Evolutionary conservation across 2,329 filamentous ascomycete species (phyloP).

Genomic region (Penicillium sp.): DNA sequence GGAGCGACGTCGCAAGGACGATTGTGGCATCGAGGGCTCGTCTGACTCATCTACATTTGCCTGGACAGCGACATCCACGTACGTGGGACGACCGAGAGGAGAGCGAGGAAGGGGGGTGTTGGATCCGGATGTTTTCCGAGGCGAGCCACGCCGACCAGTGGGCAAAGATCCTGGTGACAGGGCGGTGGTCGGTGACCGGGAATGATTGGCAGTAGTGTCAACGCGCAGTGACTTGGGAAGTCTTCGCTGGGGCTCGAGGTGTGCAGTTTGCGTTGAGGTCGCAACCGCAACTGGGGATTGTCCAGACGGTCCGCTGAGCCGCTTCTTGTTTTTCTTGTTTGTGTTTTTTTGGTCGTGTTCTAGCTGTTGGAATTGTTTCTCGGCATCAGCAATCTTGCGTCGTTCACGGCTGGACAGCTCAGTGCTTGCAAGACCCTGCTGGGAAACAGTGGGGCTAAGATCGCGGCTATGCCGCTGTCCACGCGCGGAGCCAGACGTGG

Average conservation of each 20-base stretch:
- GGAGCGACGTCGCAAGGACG: slow-evolving; percentile 22
- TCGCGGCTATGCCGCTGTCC: slow-evolving; percentile 59
- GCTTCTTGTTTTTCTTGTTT: slow-evolving; percentile 54
- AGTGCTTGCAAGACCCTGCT: slow-evolving; percentile 36
- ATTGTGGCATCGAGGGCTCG: slow-evolving; percentile 16
- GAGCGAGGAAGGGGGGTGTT: slow-evolving; percentile 29
- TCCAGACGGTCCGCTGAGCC: slow-evolving; percentile 54
- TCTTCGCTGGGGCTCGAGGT: slow-evolving; percentile 19
- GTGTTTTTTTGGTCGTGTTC: slow-evolving; percentile 54
- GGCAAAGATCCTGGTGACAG: slow-evolving; percentile 28
- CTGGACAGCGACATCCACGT: slow-evolving; percentile 45
- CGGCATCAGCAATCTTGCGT: slow-evolving; percentile 61
- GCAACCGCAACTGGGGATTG: slow-evolving; percentile 50
- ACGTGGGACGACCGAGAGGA: slow-evolving; percentile 30
- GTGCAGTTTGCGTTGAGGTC: slow-evolving; percentile 37
- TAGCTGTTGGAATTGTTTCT: slow-evolving; percentile 60
- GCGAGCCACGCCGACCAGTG: slow-evolving; percentile 26
- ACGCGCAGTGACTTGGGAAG: slow-evolving; percentile 29
- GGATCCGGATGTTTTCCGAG: slow-evolving; percentile 31
- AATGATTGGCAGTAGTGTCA: slow-evolving; percentile 31
- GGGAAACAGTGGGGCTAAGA: slow-evolving; percentile 56
- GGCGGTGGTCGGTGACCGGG: slow-evolving; percentile 37
- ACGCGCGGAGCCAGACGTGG: slow-evolving; percentile 56
- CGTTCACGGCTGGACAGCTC: slow-evolving; percentile 62
- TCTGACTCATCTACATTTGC: slow-evolving; percentile 44